phyloP scores from a whole-genome alignment of 805 yeast genomes.

The Scheffersomyces lignosus region DNA sequence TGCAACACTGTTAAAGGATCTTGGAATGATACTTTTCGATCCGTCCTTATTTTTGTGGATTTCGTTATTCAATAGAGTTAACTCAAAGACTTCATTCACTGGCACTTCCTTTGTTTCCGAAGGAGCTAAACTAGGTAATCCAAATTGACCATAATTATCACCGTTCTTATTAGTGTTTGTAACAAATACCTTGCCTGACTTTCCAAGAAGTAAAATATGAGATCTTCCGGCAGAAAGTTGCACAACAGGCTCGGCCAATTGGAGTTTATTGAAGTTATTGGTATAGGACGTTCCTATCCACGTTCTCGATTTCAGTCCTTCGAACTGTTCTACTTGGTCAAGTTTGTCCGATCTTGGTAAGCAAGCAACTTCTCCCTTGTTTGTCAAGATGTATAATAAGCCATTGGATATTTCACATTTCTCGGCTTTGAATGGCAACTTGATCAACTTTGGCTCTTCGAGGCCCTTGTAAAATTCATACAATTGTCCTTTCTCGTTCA shows the following conservation, averaged over 20 bases:
- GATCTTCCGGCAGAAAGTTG: constrained; percentile 60
- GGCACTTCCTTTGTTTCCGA: constrained; percentile 48
- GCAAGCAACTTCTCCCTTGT: constrained; percentile 45
- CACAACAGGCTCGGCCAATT: constrained; percentile 30
- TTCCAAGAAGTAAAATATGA: constrained; percentile 67
- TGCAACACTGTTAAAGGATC: constrained; percentile 60
- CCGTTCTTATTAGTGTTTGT: constrained; percentile 45
- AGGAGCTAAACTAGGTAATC: constrained; percentile 72
- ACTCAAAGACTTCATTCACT: constrained; percentile 39
- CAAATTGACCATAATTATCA: constrained; percentile 72
- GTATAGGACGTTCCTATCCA: constrained; percentile 20
- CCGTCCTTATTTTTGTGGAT: constrained; percentile 20
- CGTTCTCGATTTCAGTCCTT: constrained; percentile 10
- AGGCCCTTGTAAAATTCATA: constrained; percentile 65
- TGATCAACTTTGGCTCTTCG: constrained; percentile 22
- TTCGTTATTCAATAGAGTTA: constrained; percentile 56
- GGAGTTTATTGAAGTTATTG: neutral
- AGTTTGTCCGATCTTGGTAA: constrained; percentile 24
- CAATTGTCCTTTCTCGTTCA: constrained; percentile 68
- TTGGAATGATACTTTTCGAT: constrained; percentile 25
- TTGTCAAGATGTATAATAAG: constrained; percentile 42
- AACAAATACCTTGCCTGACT: constrained; percentile 60
- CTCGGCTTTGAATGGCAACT: constrained; percentile 28
- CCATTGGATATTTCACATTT: constrained; percentile 51
- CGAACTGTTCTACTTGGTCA: constrained; percentile 10